phyloP scores from a whole-genome alignment of 345 rosid species.

The Pugionium dolabratum region DNA sequence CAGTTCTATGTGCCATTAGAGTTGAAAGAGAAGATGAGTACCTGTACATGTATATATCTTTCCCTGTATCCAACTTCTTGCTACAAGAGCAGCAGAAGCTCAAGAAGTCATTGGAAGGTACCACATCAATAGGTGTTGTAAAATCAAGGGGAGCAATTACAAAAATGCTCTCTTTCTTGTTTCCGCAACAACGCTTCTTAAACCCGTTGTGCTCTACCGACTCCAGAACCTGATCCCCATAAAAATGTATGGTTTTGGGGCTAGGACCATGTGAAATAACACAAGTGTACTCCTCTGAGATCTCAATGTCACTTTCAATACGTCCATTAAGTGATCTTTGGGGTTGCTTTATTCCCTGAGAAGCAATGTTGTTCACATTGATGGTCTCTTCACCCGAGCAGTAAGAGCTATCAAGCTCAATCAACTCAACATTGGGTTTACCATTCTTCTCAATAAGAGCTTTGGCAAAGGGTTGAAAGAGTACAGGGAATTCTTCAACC shows the following conservation, averaged over 20 bases:
- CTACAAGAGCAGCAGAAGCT: conserved; percentile 67
- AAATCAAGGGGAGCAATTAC: conserved; percentile 22
- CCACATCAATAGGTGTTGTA: conserved; percentile 22
- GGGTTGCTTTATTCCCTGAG: conserved; percentile 7
- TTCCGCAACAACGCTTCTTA: conserved; percentile 29
- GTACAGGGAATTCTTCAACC: conserved; percentile 53
- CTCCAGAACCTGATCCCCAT: conserved; percentile 67
- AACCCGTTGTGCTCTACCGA: conserved; percentile 39
- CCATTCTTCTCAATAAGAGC: not conserved
- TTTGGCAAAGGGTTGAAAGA: too few species aligned
- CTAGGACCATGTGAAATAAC: conserved; percentile 74
- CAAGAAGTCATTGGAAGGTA: conserved; percentile 55
- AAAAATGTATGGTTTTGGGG: conserved; percentile 83
- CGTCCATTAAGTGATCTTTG: conserved; percentile 1
- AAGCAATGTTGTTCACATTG: conserved; percentile 13
- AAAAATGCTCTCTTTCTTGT: conserved; percentile 39
- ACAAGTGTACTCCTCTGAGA: conserved; percentile 92
- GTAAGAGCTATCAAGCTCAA: not conserved
- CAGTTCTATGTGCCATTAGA: not conserved
- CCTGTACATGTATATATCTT: conserved; percentile 92
- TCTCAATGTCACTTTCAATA: conserved; percentile 60
- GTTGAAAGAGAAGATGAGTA: conserved; percentile 35
- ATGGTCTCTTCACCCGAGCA: not conserved
- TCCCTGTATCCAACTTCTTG: conserved; percentile 58
- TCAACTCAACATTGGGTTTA: too few species aligned